Evolutionary conservation across 2,329 filamentous ascomycete species (phyloP), one percentile per base, ranked within the genome.

Genomic region (Curvularia hawaiiensis): DNA sequence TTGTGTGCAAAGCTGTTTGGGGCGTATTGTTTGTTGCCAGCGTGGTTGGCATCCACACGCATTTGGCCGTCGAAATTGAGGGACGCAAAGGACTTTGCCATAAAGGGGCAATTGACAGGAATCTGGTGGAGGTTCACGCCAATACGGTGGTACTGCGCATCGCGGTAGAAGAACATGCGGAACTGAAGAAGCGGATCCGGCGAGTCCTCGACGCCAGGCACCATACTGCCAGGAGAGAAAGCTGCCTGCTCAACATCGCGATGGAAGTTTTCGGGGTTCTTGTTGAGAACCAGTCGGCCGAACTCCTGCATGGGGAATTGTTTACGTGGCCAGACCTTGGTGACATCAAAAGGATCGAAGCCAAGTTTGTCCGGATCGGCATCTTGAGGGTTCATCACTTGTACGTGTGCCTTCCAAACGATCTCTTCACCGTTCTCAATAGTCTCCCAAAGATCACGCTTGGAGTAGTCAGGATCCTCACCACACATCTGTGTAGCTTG

Each of bases 341-440:
- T 84, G 4, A 84, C 75, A 60, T 84, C 82, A 58, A 84, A 83
- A 8, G 80, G 78, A 51, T 84, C 81, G 58, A 83, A 84, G 4
- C 80, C 79, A n/a, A 84, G 75, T 47, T 78, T 78, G n/a, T 77
- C 70, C 2, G 80, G 74, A 56, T 81, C 78, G 0, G 80, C 80
- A 43, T 83, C 75, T 20, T 80, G 73, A 2, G 78, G 76, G 40
- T 77, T 68, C 79, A 82, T 82, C 47, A 80, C 71, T 53, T 81
- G 79, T 4, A 82, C 75, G 45, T 77, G 72, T 4, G 77, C 77
- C 4, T 77, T 81, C 79, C 79, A 82, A 18, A 76, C 75, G 14
- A 78, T 67, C 40, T 77, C 65, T 20, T 79, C 69, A 5, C 79
- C 79, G 1, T 61, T 67, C 54, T 82, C 77, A 50, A 82, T 79